A percentile compares a stretch with the other conserved stretches of the same genome.
These are phyloP conservation scores for Colletotrichum godetiae DNA, from an alignment of 2,329 filamentous ascomycete species.

Conservation along the genomic window DNA sequence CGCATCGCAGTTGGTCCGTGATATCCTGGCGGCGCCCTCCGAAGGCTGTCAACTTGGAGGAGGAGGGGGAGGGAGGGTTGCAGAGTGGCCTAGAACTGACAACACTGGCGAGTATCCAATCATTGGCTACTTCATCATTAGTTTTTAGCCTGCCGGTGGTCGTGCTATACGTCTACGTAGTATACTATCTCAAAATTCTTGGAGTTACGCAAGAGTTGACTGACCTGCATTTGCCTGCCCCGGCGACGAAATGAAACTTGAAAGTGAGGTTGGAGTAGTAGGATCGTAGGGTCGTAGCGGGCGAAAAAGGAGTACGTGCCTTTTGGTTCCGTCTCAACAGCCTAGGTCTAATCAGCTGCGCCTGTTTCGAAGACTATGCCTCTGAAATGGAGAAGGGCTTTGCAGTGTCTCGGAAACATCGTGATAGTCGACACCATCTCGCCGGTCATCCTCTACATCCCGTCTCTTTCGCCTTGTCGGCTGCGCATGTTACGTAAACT, in stretches of 20 bases:
- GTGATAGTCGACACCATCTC: conserved; percentile 16
- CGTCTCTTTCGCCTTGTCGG: neutral
- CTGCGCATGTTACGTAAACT: neutral
- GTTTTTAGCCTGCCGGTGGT: neutral
- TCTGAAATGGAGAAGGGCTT: neutral
- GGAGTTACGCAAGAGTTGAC: too few relatives aligned
- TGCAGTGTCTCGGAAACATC: neutral
- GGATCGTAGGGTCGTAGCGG: neutral
- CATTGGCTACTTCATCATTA: neutral
- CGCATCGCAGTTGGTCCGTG: neutral
- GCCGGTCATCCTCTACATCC: neutral
- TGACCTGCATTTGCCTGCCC: neutral
- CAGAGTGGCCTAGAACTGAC: neutral
- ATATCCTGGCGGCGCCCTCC: neutral
- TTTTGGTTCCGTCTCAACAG: neutral
- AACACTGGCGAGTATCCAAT: neutral
- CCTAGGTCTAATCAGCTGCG: neutral
- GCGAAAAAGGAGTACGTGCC: neutral
- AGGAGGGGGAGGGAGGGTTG: too few relatives aligned
- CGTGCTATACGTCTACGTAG: too few relatives aligned
- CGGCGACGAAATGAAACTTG: neutral
- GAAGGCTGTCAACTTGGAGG: neutral
- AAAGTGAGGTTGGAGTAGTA: neutral
- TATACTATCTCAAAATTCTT: too few relatives aligned
- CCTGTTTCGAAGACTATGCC: neutral